These are phyloP conservation scores for Amphicarpaea edgeworthii DNA, from an alignment of 306 rosid genomes.

Conservation along the genomic window DNA sequence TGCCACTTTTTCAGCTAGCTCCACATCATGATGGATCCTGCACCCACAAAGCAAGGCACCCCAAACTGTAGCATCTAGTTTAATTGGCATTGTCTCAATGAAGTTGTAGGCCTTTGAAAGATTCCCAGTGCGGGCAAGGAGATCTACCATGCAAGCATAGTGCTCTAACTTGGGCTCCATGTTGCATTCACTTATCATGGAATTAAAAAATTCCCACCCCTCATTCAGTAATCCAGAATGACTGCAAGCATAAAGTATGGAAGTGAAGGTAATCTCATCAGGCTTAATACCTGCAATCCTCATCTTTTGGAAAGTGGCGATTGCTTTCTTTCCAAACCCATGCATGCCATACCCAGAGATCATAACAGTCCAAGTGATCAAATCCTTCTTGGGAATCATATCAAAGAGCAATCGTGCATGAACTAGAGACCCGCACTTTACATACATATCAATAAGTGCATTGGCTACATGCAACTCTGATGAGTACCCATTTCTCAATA, in stretches of 20 bases:
- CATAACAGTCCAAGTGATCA: constrained; percentile 76
- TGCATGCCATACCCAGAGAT: constrained; percentile 82
- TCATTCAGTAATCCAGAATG: constrained; percentile 73
- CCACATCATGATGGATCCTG: constrained; percentile 70
- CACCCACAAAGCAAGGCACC: constrained; percentile 78
- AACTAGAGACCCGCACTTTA: constrained; percentile 67
- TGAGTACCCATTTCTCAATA: constrained; percentile 58
- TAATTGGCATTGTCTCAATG: constrained; percentile 64
- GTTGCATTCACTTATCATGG: constrained; percentile 55
- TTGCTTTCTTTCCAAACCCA: constrained; percentile 73
- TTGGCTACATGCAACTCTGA: constrained; percentile 59
- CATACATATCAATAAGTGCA: constrained; percentile 79
- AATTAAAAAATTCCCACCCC: constrained; percentile 64
- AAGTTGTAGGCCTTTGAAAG: constrained; percentile 62
- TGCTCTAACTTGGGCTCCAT: constrained; percentile 69
- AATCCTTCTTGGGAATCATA: constrained; percentile 61
- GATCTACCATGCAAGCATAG: constrained; percentile 82
- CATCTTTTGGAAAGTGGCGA: constrained; percentile 64
- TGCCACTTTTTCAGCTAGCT: constrained; percentile 79
- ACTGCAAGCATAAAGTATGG: constrained; percentile 75
- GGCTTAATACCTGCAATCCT: constrained; percentile 60
- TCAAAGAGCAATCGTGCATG: constrained; percentile 61
- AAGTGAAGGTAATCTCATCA: constrained; percentile 68
- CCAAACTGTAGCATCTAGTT: constrained; percentile 78
- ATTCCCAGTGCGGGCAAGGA: constrained; percentile 74